phyloP scores from a whole-genome alignment of 208 protist species.

The Trichomonas vaginalis region DNA sequence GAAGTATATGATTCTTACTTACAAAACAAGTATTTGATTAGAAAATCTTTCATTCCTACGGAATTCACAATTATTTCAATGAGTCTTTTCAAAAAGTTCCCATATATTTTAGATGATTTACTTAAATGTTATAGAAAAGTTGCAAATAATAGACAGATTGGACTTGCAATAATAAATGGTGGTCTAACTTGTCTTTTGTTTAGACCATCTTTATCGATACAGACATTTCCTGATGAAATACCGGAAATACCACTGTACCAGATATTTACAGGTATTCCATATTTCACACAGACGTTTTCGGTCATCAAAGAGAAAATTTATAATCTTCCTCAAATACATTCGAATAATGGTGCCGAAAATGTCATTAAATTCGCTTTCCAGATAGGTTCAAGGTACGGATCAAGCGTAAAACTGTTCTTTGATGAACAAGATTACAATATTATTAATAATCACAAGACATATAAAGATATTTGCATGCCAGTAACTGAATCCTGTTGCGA shows the following conservation, averaged over 20 bases:
- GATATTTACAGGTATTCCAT: neutral
- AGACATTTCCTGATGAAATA: neutral
- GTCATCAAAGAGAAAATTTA: neutral
- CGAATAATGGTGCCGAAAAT: neutral
- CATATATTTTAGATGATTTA: neutral
- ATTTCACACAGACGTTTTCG: neutral
- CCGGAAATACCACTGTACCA: neutral
- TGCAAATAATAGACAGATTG: neutral
- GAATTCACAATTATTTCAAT: neutral
- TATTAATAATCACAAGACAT: neutral
- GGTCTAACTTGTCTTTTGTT: neutral
- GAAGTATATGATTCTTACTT: neutral
- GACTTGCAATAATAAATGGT: neutral
- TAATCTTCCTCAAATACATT: neutral
- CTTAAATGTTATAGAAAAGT: neutral
- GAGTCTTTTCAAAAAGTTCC: neutral
- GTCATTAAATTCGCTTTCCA: neutral
- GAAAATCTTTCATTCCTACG: neutral
- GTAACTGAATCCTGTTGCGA: neutral
- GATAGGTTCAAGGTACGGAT: neutral
- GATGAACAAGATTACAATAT: conserved; percentile 2
- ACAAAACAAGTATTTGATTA: neutral
- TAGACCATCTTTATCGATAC: neutral
- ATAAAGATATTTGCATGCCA: neutral
- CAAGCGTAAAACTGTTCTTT: neutral